These are phyloP conservation scores for Puccinia horiana DNA, from an alignment of 1,284 basidiomycete species.

Conservation along the genomic window DNA sequence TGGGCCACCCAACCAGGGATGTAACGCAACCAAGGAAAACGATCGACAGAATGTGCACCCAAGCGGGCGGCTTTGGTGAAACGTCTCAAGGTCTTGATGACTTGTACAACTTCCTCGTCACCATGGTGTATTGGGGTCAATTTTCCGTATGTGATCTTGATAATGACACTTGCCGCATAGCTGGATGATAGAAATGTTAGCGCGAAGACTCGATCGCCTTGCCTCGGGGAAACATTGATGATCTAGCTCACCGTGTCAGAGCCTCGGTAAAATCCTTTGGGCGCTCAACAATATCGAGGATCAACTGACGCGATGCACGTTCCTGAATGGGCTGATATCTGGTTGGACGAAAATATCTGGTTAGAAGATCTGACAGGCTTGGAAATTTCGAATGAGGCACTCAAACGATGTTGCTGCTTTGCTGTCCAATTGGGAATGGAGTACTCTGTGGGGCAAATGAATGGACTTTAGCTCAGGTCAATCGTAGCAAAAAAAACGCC, in stretches of 20 bases:
- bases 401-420: conserved; percentile 39
- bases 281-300: conserved; percentile 64
- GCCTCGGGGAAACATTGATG: background rate
- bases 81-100: conserved; percentile 63
- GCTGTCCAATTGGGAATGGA: conserved; percentile 46
- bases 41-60: conserved; percentile 66
- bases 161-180: conserved; percentile 66
- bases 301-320: conserved; percentile 62
- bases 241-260: conserved; percentile 19
- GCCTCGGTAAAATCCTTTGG: conserved; percentile 63
- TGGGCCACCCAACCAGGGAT: conserved; percentile 66
- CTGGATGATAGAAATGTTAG: conserved; percentile 20
- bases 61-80: conserved; percentile 65
- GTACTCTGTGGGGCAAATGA: conserved; percentile 12
- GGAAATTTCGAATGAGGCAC: background rate
- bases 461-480: background rate
- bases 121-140: conserved; percentile 41
- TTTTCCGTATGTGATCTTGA: conserved; percentile 70
- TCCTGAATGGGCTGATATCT: conserved; percentile 64
- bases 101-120: conserved; percentile 62
- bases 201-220: background rate
- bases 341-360: background rate
- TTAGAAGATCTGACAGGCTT: background rate
- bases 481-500: no score
- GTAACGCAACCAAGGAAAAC: conserved; percentile 65